phyloP scores from a whole-genome alignment of 2,329 filamentous ascomycete genomes.

The Cryphonectria radicalis region DNA sequence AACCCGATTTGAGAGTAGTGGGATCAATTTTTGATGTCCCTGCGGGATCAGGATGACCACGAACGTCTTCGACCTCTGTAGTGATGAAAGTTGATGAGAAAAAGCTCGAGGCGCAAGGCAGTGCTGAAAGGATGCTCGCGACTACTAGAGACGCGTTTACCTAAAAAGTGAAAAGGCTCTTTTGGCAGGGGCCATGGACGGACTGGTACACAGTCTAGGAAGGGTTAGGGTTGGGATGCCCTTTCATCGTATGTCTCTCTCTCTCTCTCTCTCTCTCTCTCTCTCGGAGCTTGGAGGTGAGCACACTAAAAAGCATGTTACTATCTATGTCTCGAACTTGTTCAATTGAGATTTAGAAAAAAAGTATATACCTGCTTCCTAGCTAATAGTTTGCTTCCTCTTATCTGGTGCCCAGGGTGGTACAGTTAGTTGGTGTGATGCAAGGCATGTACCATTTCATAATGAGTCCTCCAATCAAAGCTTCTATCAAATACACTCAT shows the following conservation, averaged over 20 bases:
- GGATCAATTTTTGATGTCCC: not conserved
- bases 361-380: no score
- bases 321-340: no score
- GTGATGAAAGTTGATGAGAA: not conserved
- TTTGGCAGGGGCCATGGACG: not conserved
- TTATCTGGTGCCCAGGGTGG: no score
- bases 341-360: no score
- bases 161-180: not conserved
- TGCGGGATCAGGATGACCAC: not conserved
- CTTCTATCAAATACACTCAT: no score
- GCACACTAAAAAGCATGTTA: not conserved
- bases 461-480: no score
- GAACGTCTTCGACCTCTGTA: not conserved
- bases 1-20: not conserved
- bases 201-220: no score
- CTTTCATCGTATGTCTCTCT: not conserved
- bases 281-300: not conserved
- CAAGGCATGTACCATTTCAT: no score
- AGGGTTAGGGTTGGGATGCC: not conserved
- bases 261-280: not conserved
- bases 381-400: no score
- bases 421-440: no score
- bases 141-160: not conserved
- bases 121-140: not conserved
- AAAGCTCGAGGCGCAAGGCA: not conserved